Base-by-base conservation (phyloP, 495 filamentous ascomycete genomes). In the Coniosporium apollinis region DNA sequence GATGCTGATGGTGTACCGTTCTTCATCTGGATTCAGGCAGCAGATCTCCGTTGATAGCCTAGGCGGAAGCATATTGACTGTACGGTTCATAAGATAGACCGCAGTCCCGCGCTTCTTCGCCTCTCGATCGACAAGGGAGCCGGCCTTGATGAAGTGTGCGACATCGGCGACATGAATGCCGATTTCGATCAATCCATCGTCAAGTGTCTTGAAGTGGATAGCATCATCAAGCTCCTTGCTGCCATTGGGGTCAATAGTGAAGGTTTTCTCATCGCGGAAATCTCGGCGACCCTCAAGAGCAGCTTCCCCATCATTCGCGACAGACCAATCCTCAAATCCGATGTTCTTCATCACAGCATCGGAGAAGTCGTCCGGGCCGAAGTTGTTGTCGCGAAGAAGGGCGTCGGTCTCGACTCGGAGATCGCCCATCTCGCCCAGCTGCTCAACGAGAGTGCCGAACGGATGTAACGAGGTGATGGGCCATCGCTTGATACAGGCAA, bases 381-480 rank as follows among this genome's bases (percentile, higher is more conserved):
- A 97, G 62, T 97, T 97, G 67, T 97, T 97, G 57, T 97, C 89
- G 30, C 89, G 76, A 26, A 97, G 75, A 17, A 97, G 70, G 28
- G 89, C 89, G 60, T 97, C 91, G 3, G 91, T 97, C 60, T 97
- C 89, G 19, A 96, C 86, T 54, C 79, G 91, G 45, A 91, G 65
- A 52, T 96, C 82, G 38, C 89, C 89, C 82, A 96, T 96, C 57
- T 85, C 85, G 33, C 89, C 89, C 29, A 97, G 76, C 57, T 91
- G 82, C 60, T 97, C 89, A 17, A 94, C 89, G 29, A 97, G 73
- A 4, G 91, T 97, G 48, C 89, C 89, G 44, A 97, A 97, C 11
- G 89, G 89, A 57, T 97, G 89, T 22, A 97, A 73, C 7, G 91
- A 96, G n/a, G 89, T 97, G 54, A 97, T 97, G 19, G 89, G 89